Evolutionary conservation across 495 filamentous ascomycete species (phyloP), one percentile per base, ranked within the genome.

Genomic region (Ascobolus immersus): DNA sequence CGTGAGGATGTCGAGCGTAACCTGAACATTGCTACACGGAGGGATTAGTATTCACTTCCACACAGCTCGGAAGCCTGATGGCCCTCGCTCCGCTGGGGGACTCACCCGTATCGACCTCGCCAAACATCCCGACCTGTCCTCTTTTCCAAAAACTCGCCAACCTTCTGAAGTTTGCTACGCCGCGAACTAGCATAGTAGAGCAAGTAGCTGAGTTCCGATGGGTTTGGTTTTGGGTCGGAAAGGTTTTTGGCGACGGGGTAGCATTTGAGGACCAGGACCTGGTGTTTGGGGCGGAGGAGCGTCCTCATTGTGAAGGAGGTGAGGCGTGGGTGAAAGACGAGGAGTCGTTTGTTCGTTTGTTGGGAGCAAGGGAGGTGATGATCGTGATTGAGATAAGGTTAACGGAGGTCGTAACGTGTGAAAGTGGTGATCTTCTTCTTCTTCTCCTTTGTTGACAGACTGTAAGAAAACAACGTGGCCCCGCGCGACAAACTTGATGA

Each of bases 131-230:
- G 71, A 25, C 73, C 73, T 34, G 79, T 79, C 55, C 77, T 74
- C 59, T 78, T 84, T 54, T 90, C 80, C 44, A 93, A 57, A 47
- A 89, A 93, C 45, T 67, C 67, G 49, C 77, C 77, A 31, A 93
- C 78, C 51, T 93, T 93, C 47, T 81, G 78, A 35, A 93, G 64
- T 64, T 91, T 93, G 53, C 75, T 81, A 37, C 77, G 67, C 33
- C 82, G 75, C 42, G 81, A 86, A 50, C 78, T 82, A 26, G 75
- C 77, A 62, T 93, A 91, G 62, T 84, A 93, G 18, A 92, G 67
- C 33, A 93, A 65, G 50, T 93, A 93, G 49, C 77, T 89, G 26
- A 93, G 69, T 58, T 93, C 82, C 53, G 76, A 86, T 28, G 77
- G 72, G 49, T 93, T 93, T 6, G 82, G 79, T 53, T 80, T 84